Base-by-base conservation (phyloP, 805 yeast genomes). In the Candida quercuum region DNA sequence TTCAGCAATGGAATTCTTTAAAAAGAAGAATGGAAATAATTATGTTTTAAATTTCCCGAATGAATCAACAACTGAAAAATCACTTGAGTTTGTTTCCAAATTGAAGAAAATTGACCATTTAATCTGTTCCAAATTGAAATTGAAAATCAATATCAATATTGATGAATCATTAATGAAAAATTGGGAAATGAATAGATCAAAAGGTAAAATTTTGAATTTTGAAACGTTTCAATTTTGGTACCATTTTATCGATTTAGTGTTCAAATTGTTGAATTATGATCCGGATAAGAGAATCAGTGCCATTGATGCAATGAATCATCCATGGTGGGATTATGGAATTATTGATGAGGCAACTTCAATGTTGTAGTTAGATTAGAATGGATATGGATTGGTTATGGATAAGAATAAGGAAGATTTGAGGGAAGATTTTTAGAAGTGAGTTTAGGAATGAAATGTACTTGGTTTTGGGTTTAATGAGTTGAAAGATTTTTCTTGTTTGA, bases 211-310 rank as follows among this genome's bases (percentile, higher is more conserved):
- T 39, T 43, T 61, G 49, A 67, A 79, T 61, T 57, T 67, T 58
- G 83, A 82, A 31, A 76, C 78, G 39, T 82, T 82, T 56, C 70
- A 76, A 32, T 87, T 87, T 59, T 89, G 97, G 96, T 83, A 75
- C 67, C 74, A 73, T 60, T 88, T 88, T 57, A 63, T 71, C 36
- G 95, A 86, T 57, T 66, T 86, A 48, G 64, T 85, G 45, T 73
- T 71, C 42, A 72, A 71, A 47, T 68, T 86, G 52, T 74, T 86
- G 43, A 78, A 72, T 21, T 81, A 80, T 49, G 86, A 86, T 52
- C 94, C 95, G 1, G 56, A 68, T 3, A 69, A 78, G 51, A 67
- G 95, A 47, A 76, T 84, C 37, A 75, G 86, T 2, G 95, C 91
- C 5, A 73, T 71, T 41, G 81, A 82, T 45, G 93, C 94, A 0